Base-by-base conservation (phyloP, 805 yeast species). In the Suhomyces kilbournensis region DNA sequence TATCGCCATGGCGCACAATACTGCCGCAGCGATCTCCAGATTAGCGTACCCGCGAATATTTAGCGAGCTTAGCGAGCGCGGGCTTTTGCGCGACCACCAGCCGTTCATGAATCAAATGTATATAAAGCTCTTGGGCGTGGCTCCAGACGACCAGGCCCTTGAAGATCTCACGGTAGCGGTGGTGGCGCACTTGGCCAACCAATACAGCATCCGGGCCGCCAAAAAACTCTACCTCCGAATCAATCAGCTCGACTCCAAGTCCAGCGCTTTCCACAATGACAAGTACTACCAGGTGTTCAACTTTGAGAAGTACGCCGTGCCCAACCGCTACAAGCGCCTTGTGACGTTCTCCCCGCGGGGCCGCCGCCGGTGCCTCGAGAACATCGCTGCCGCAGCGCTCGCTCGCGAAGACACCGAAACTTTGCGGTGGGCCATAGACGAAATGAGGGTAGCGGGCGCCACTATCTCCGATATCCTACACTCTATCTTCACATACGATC, bases 341-440 rank as follows among this genome's bases (percentile, higher is more conserved):
- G 39, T 70, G 30, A 44, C 17, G 43, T 63, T 25, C 52, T 19
- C 58, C 28, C 42, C 40, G 28, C 47, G 42, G 23, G 60, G 59
- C 48, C 50, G 62, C 19, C 28, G 62, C 5, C 49, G 50, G 17
- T 61, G 68, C 44, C 50, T 72, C 44, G 52, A 56, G 20, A 49
- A 58, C 1, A 63, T 72, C 2, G 53, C 66, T 12, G 42, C 48
- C 7, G 59, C 58, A 22, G 70, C 76, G 2, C 35, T 64, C 2
- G 35, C 42, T 40, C 65, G 65, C 10, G 53, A 62, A 14, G 72
- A 73, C 46, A 6, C 15, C 4, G 53, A 50, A 2, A 53, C 63
- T 7, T 35, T 70, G 3, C 23, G 49, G 22, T 74, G 77, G 77
- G 59, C 62, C 38, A 60, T 67, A 4, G 56, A 60, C 7, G 76